Evolutionary conservation across 2,329 filamentous ascomycete species (phyloP).

Genomic region (Bipolaris zeicola): DNA sequence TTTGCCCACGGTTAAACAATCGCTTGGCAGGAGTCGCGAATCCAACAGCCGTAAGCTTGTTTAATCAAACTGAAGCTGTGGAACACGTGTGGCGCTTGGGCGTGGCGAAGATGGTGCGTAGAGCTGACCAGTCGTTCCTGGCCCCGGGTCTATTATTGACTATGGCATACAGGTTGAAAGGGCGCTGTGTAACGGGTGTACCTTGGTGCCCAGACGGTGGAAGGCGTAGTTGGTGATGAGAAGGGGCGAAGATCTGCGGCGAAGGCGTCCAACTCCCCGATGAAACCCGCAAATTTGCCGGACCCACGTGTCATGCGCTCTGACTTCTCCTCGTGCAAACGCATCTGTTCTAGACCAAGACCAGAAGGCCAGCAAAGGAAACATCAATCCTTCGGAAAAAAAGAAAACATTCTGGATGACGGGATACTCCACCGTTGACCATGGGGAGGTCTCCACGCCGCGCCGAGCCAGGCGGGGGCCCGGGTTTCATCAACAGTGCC

Average conservation of each 20-base stretch:
- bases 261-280: conserved; percentile 10
- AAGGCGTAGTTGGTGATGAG: conserved; percentile 11
- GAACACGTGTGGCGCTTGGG: conserved; percentile 15
- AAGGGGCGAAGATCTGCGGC: conserved; percentile 6
- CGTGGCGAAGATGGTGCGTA: conserved; percentile 1
- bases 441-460: not conserved
- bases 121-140: not conserved
- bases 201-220: not conserved
- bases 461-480: not conserved
- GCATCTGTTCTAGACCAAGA: not conserved
- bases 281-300: conserved; percentile 3
- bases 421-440: not conserved
- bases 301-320: conserved; percentile 5
- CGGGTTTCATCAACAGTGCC: not conserved
- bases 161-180: not conserved
- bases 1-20: conserved; percentile 27
- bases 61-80: conserved; percentile 18
- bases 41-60: not conserved
- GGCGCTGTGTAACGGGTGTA: not conserved
- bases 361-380: not conserved
- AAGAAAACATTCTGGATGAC: not conserved
- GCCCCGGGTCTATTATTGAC: not conserved
- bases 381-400: not conserved
- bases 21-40: conserved; percentile 19
- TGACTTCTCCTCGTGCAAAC: not conserved